Conservation (phyloP, 2,329 filamentous ascomycete species). For the Alternaria arbusti region DNA sequence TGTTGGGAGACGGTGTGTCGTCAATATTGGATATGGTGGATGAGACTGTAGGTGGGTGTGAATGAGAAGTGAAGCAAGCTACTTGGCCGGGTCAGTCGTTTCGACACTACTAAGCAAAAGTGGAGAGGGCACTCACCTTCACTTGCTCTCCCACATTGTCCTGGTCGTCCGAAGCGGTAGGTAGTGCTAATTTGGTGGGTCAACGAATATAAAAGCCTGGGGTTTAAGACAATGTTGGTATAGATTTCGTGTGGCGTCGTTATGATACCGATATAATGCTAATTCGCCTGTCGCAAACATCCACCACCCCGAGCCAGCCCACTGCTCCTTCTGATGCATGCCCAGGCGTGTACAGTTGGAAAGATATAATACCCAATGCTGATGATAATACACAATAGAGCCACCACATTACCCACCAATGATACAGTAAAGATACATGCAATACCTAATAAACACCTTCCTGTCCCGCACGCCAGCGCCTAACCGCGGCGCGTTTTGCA, state of each 20-base stretch:
- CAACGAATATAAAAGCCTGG: no score
- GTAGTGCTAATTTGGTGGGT: neutral
- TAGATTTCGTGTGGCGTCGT: conserved; percentile 6
- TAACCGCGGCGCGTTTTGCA: neutral
- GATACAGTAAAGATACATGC: conserved; percentile 1
- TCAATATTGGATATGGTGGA: neutral
- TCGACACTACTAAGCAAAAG: neutral
- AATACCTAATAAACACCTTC: conserved; percentile 7
- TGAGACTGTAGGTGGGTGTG: neutral
- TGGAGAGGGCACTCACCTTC: neutral
- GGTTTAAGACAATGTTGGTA: neutral
- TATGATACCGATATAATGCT: neutral
- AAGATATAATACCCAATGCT: conserved; percentile 7
- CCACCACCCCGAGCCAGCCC: neutral
- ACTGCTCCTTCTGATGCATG: neutral
- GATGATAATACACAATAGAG: conserved; percentile 12
- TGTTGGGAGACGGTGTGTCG: neutral
- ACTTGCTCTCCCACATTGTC: neutral
- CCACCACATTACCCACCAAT: neutral
- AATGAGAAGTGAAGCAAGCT: neutral
- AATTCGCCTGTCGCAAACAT: neutral
- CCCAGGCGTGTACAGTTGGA: neutral
- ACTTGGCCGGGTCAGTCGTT: neutral
- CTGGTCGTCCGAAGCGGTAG: neutral
- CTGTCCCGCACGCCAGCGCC: conserved; percentile 1